Evolutionary conservation across 2,329 filamentous ascomycete species (phyloP), one percentile per base, ranked within the genome.

Genomic region (Fonsecaea erecta): DNA sequence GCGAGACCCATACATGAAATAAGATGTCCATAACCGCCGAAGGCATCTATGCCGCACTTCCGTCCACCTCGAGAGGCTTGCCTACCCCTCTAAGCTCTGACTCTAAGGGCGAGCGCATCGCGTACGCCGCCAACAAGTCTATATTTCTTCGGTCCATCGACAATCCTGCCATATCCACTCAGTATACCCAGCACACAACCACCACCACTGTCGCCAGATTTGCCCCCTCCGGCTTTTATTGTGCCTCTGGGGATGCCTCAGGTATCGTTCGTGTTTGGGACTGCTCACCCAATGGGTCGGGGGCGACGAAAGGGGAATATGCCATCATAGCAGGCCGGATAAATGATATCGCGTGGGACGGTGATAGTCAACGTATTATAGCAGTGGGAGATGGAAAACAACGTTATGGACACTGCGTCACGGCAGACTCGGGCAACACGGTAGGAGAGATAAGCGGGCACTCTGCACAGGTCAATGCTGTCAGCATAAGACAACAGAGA

Each of bases 311-410:
- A 78, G 92, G 93, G 71, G 94, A 98, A 78, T 98, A 97, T 79
- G 86, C 88, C 75, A 97, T 98, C 79, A 93, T 98, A 74, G 93
- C 91, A 35, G 95, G 95, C 12, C 90, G 92, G 60, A 94, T 99
- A 80, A 96, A 97, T 76, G 95, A 99, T 77, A 87, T 99, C 70
- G 94, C 93, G 1, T 99, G 95, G 93, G 95, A 98, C 74, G 94
- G 93, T 63, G 95, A 99, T 79, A 96, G 91, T 67, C 93, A 97
- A 81, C 90, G 95, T 56, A 90, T 99, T 75, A 97, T 98, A 74
- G 95, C 94, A 2, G 94, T 99, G 4, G 95, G 95, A 52, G 91
- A 98, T 73, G 95, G 95, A 58, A 93, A 94, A 75, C 93, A 98
- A 80, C 87, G 92, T 63, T 97, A 92, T 76, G 94, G 94, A 14